phyloP scores from a whole-genome alignment of 345 rosid genomes.

The Lepidium didymum region DNA sequence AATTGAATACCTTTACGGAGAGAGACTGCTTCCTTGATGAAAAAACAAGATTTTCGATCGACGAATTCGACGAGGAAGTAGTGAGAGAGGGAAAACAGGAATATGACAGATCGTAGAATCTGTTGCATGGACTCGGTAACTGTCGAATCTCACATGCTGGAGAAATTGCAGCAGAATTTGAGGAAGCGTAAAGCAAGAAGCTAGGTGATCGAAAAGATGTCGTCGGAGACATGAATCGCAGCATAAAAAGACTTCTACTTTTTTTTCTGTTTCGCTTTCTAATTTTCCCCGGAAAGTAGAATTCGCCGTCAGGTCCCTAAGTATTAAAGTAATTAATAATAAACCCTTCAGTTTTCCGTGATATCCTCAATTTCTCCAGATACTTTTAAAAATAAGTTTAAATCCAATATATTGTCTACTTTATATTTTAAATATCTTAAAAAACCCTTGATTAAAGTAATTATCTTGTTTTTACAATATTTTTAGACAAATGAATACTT shows the following conservation, averaged over 20 bases:
- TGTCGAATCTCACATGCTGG: conserved; percentile 20
- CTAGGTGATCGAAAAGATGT: conserved; percentile 32
- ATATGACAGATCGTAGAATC: conserved; percentile 22
- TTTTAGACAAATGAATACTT: too few relatives aligned
- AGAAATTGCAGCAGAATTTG: conserved; percentile 18
- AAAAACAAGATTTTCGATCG: neutral
- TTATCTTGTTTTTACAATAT: neutral
- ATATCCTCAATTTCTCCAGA: neutral
- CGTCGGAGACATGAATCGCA: conserved; percentile 37
- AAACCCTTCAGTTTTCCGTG: neutral
- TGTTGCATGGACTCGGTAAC: conserved; percentile 12
- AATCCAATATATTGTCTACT: neutral
- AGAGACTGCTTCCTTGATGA: conserved; percentile 28
- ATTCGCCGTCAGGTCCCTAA: neutral
- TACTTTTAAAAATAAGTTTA: too few relatives aligned
- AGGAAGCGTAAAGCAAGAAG: conserved; percentile 33
- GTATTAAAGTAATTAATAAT: neutral
- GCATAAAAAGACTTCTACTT: neutral
- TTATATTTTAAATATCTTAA: neutral
- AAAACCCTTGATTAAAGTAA: neutral
- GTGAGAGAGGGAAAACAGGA: neutral
- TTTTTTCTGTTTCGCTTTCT: neutral
- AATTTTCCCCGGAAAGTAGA: neutral
- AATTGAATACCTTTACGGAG: conserved; percentile 43
- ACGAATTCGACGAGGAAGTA: neutral